A percentile compares a stretch with the other conserved stretches of the same genome.
phyloP scores from a whole-genome alignment of 257 asterid species.

The Anisodus acutangulus region DNA sequence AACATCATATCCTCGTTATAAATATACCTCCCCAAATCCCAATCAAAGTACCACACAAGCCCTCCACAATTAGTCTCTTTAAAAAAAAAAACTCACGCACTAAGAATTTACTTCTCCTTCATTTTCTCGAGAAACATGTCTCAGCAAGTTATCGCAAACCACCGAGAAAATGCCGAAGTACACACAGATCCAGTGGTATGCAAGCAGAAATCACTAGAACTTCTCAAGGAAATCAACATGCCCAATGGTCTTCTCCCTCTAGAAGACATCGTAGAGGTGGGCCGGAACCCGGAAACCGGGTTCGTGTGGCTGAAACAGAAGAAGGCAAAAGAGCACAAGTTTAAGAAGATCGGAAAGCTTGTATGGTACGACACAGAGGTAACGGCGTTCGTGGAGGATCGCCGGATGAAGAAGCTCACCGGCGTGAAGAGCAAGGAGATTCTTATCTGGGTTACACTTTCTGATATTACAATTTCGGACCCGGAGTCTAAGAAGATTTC shows the following conservation, averaged over 20 bases:
- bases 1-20: not conserved
- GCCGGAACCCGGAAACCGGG: constrained; percentile 59
- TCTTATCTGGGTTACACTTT: constrained; percentile 65
- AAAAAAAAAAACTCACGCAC: not conserved
- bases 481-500: constrained; percentile 51
- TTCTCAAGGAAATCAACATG: constrained; percentile 61
- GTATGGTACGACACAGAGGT: constrained; percentile 71
- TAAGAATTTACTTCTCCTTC: not conserved
- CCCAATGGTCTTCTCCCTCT: constrained; percentile 79
- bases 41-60: not conserved
- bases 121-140: not conserved
- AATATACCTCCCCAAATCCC: not conserved
- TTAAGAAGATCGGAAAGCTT: constrained; percentile 53
- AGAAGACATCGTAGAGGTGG: constrained; percentile 65
- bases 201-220: constrained; percentile 65
- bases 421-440: constrained; percentile 89
- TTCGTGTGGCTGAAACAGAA: constrained; percentile 80
- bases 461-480: constrained; percentile 58
- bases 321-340: constrained; percentile 60
- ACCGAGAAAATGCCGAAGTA: constrained; percentile 68
- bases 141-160: constrained; percentile 44
- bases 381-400: constrained; percentile 69
- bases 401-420: constrained; percentile 65
- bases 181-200: constrained; percentile 57
- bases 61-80: not conserved